Percentiles rank a stretch among this genome's conserved stretches.
phyloP scores from a whole-genome alignment of 2,329 filamentous ascomycete genomes.

The Aspergillus sp. region DNA sequence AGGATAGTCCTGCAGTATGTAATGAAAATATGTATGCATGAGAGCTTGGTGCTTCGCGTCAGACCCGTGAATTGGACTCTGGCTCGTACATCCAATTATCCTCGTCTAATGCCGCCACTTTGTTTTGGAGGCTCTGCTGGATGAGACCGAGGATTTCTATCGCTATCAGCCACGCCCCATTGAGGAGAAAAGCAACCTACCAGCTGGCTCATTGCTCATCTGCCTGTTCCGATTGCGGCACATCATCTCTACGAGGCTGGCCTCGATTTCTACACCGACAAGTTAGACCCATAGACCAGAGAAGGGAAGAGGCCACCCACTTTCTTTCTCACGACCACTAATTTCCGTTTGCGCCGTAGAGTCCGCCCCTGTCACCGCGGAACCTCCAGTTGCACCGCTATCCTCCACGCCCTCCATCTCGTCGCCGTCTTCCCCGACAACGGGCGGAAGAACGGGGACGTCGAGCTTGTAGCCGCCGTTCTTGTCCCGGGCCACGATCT shows the following conservation, averaged over 20 bases:
- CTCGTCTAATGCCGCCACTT: constrained; percentile 71
- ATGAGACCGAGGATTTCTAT: constrained; percentile 69
- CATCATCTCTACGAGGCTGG: constrained; percentile 45
- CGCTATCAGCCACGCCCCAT: constrained; percentile 9
- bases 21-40: constrained; percentile 1
- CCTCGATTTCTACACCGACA: constrained; percentile 43
- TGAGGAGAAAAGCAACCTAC: constrained; percentile 43
- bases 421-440: constrained; percentile 38
- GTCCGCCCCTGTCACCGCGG: constrained; percentile 49
- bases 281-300: neutral
- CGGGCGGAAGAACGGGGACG: constrained; percentile 41
- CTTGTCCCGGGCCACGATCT: constrained; percentile 51
- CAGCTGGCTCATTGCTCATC: constrained; percentile 62
- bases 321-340: constrained; percentile 38
- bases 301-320: constrained; percentile 25
- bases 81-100: constrained; percentile 91
- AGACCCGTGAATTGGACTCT: constrained; percentile 51
- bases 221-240: constrained; percentile 45
- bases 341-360: constrained; percentile 45
- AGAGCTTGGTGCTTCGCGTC: constrained; percentile 14
- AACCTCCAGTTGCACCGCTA: constrained; percentile 3
- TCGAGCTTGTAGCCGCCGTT: constrained; percentile 50
- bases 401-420: constrained; percentile 48
- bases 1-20: neutral
- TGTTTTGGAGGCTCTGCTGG: constrained; percentile 67